A percentile compares a stretch with the other conserved stretches of the same genome.
Conservation (phyloP, 805 yeast genomes). For the Schizosaccharomyces osmophilus region DNA sequence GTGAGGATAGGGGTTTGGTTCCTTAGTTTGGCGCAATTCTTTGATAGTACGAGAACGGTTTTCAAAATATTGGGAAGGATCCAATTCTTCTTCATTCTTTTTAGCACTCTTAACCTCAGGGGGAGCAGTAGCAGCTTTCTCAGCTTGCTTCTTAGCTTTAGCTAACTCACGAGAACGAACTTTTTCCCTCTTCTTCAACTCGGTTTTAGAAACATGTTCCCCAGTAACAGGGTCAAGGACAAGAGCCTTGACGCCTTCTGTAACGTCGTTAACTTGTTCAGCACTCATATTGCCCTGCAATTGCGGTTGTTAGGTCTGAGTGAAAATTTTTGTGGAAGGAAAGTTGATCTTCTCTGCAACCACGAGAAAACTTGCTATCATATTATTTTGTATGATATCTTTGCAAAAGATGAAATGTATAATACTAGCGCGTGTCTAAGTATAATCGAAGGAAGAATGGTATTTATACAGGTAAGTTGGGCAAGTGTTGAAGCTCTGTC, state of each 20-base stretch:
- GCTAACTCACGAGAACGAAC: constrained; percentile 63
- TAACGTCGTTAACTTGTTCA: neutral
- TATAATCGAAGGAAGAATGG: too few species aligned
- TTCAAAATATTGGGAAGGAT: constrained; percentile 74
- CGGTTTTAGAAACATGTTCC: constrained; percentile 86
- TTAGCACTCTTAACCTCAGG: constrained; percentile 25
- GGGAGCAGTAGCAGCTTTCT: constrained; percentile 43
- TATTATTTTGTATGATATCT: too few species aligned
- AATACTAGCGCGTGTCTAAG: too few species aligned
- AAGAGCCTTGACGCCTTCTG: neutral
- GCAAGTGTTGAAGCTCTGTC: too few species aligned
- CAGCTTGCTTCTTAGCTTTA: constrained; percentile 35
- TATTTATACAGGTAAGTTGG: too few species aligned
- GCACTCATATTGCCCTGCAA: neutral
- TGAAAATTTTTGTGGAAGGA: neutral
- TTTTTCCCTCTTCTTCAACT: constrained; percentile 87
- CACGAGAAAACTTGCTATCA: neutral
- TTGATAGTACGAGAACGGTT: constrained; percentile 75
- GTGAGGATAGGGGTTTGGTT: constrained; percentile 88
- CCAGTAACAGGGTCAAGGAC: constrained; percentile 78
- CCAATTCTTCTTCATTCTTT: constrained; percentile 62
- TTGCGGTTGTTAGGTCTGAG: neutral
- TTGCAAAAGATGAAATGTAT: too few species aligned
- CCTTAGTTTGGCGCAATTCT: constrained; percentile 42
- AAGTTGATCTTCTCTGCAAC: neutral